phyloP scores from a whole-genome alignment of 192 early-diverging fungal species.

The Entophlyctis luteolus region DNA sequence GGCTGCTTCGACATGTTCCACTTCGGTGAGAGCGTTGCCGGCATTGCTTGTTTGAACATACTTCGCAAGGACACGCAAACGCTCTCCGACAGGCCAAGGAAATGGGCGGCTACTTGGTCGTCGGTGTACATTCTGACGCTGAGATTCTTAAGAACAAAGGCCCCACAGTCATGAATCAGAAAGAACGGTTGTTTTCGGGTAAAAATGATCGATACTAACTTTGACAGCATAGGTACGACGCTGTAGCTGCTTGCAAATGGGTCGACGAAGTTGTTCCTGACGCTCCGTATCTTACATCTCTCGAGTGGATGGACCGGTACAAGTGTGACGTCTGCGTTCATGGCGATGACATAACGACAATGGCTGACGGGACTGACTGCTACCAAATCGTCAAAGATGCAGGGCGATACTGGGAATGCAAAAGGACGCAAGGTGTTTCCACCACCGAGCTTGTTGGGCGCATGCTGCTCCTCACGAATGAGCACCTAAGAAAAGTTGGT shows the following conservation, averaged over 20 bases:
- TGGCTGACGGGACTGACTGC: slow-evolving; percentile 94
- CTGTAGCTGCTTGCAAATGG: slow-evolving; percentile 96
- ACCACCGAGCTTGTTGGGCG: slow-evolving; percentile 95
- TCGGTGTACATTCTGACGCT: slow-evolving; percentile 91
- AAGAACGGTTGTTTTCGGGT: slow-evolving; percentile 66
- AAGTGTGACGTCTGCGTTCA: slow-evolving; percentile 94
- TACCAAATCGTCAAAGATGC: slow-evolving; percentile 95
- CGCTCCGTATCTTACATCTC: slow-evolving; percentile 86
- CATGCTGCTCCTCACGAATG: slow-evolving; percentile 81
- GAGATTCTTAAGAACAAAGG: slow-evolving; percentile 93
- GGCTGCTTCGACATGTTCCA: slow-evolving; percentile 98
- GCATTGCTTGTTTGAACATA: background rate
- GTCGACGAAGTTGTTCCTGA: slow-evolving; percentile 88
- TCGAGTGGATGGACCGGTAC: slow-evolving; percentile 82
- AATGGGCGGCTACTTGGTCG: slow-evolving; percentile 83
- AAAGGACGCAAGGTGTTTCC: slow-evolving; percentile 90
- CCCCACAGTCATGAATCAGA: slow-evolving; percentile 93
- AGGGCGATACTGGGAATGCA: slow-evolving; percentile 90
- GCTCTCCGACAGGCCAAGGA: slow-evolving; percentile 89
- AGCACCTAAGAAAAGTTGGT: background rate
- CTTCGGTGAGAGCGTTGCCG: slow-evolving; percentile 35
- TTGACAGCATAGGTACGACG: slow-evolving; percentile 66
- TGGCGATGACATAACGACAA: slow-evolving; percentile 95
- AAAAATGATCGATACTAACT: background rate
- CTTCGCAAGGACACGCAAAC: slow-evolving; percentile 85